Base-by-base conservation (phyloP, 2,329 filamentous ascomycete genomes). In the Aureobasidium sp. region DNA sequence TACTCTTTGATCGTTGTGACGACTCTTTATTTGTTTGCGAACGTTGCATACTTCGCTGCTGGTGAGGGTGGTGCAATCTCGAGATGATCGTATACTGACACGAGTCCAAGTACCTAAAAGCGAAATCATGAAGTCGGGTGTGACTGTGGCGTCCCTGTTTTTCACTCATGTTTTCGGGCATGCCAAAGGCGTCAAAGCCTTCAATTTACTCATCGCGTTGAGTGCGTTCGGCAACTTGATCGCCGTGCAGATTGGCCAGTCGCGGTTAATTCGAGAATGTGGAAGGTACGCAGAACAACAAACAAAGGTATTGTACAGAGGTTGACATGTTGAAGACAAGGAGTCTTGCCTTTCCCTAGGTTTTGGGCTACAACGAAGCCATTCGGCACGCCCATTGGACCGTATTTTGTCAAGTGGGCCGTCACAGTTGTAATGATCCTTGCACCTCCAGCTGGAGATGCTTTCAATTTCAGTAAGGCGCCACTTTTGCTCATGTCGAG, bases 181-280 rank as follows among this genome's bases (percentile, higher is more conserved):
- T n/a, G 58, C 61, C 1, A 63, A 48, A 30, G 80, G 80, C 11
- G 80, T 83, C 66, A 73, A 77, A 24, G 80, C 77, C 5, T 70
- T 84, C 12, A 81, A 75, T 19, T 81, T 84, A 53, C 83, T 86
- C 57, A 81, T 86, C 21, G 82, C 83, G 0, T 70, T 86, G 0
- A 85, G 82, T 0, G 82, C 51, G 2, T 53, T 54, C 14, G 41
- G 52, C n/a, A 54, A 54, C n/a, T 79, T 86, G 14, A 71, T 86
- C 40, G 79, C 75, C 55, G 81, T 85, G 56, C 85, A 84, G 56
- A 86, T 86, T 67, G 82, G 82, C 0, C 81, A 85, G 66, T 81
- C 81, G 5, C 77, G 83, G 44, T 67, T 85, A 4, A 81, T 83
- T 0, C 82, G 83, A 65, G 81, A 84, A 64, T 75, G 85, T 14